Evolutionary conservation across 2,329 filamentous ascomycete species (phyloP).

Genomic region (Clonostachys byssicola): DNA sequence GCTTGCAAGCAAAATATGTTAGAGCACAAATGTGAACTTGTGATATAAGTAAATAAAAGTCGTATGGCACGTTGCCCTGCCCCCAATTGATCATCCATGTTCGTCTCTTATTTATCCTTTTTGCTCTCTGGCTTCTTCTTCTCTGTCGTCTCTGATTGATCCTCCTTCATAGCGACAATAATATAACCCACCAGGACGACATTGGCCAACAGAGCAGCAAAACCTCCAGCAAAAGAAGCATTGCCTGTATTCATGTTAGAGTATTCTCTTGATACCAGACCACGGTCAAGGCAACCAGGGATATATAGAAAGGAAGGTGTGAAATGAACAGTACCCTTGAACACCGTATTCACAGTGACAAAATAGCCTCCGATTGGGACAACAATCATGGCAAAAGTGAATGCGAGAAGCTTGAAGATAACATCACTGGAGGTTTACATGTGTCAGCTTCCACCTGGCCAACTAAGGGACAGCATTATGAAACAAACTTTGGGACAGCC

Average conservation of each 20-base stretch:
- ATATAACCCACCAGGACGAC: constrained; percentile 88
- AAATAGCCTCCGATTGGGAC: constrained; percentile 89
- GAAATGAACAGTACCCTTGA: constrained; percentile 56
- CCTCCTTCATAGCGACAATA: constrained; percentile 86
- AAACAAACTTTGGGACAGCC: constrained; percentile 72
- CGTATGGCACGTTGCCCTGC: no score
- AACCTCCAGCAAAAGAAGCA: constrained; percentile 78
- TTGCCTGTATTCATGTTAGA: constrained; percentile 58
- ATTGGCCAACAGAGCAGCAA: constrained; percentile 87
- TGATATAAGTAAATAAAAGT: no score
- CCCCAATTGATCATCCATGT: no score
- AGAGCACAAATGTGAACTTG: no score
- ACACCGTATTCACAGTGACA: constrained; percentile 69
- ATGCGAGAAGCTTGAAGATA: constrained; percentile 84
- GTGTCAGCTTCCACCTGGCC: neutral
- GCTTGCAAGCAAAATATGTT: no score
- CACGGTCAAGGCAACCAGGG: no score
- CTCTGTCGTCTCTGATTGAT: constrained; percentile 48
- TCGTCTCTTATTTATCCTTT: constrained; percentile 28
- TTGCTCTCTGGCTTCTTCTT: constrained; percentile 38
- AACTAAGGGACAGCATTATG: neutral
- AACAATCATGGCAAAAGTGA: constrained; percentile 88
- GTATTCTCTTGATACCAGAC: no score
- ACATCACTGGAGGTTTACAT: constrained; percentile 54
- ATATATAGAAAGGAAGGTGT: no score